A percentile compares a stretch with the other conserved stretches of the same genome.
phyloP scores from a whole-genome alignment of 805 yeast genomes.

The Middelhovenomyces tepae region DNA sequence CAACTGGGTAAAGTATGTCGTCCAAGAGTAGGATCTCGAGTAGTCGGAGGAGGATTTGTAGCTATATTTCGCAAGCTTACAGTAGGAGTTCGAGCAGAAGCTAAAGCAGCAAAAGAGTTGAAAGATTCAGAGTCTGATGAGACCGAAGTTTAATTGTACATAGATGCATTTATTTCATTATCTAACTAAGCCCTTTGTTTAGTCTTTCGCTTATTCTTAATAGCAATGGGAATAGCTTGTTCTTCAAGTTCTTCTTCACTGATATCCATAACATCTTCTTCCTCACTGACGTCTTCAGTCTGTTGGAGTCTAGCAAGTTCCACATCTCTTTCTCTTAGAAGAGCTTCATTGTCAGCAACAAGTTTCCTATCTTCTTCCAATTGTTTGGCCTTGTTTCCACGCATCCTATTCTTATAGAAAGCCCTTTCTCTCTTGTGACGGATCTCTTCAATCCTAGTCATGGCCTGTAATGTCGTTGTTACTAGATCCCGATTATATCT shows the following conservation, averaged over 20 bases:
- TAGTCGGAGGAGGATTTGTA: constrained; percentile 45
- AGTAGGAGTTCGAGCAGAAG: constrained; percentile 1
- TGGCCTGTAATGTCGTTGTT: constrained; percentile 86
- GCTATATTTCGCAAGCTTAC: constrained; percentile 28
- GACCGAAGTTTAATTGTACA: too few relatives aligned
- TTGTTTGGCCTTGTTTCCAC: constrained; percentile 85
- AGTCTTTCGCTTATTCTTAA: too few relatives aligned
- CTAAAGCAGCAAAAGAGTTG: too few relatives aligned
- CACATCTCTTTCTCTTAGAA: constrained; percentile 87
- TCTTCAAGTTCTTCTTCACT: too few relatives aligned
- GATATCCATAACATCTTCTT: constrained; percentile 31
- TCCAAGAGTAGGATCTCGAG: constrained; percentile 40
- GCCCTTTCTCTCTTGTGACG: constrained; percentile 95
- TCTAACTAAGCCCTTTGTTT: too few relatives aligned
- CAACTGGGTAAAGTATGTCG: constrained; percentile 37
- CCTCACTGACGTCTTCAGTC: constrained; percentile 41
- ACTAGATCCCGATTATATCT: constrained; percentile 96
- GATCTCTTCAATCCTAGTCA: constrained; percentile 93
- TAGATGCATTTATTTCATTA: too few relatives aligned
- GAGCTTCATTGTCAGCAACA: constrained; percentile 81
- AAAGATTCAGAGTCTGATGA: too few relatives aligned
- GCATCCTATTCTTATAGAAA: constrained; percentile 98
- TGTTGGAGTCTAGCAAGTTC: constrained; percentile 63
- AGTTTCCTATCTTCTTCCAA: constrained; percentile 79
- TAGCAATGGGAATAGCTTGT: too few relatives aligned